Evolutionary conservation across 352 stramenopile species (phyloP), one percentile per base, ranked within the genome.

Genomic region (Peronospora destructor): DNA sequence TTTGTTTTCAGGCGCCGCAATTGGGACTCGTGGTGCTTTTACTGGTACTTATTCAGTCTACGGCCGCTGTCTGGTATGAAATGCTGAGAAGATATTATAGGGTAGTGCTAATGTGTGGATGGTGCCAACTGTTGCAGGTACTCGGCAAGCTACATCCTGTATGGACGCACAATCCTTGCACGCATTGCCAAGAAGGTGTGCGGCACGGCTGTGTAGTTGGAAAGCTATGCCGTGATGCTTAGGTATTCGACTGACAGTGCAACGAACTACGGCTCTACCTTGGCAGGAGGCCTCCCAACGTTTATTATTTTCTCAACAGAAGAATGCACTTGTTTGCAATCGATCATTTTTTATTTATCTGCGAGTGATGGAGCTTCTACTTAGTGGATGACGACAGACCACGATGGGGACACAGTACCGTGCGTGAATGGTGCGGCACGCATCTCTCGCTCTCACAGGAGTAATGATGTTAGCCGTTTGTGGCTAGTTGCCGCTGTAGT

Each of bases 71-170:
- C 16, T 93, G 83, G 83, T 85, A 66, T 12, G 30, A 53, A 56
- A 45, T 12, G 19, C 34, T n/a, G 8, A 35, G 10, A 25, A 23
- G 4, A 6, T 16, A 4, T 58, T 0, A 23, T 28, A 17, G 7
- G 19, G n/a, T 0, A 14, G 21, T 11, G 2, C 2, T 33, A 7
- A 46, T 10, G 17, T n/a, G 36, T 37, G 17, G 10, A 6, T 56
- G 12, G 54, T 42, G 11, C 26, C 39, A 12, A 1, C 4, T 16
- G 6, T 7, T 56, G 11, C 37, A 84, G 73, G 73, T 92, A 93
- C 52, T 86, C 80, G 44, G 77, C 78, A 13, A 93, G 79, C 29
- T 93, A 89, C 62, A 75, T 93, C 19, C 83, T 79, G 13, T 93
- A 85, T 56, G 83, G 83, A 46, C 79, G 80, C 53, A 89, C 90